phyloP scores from a whole-genome alignment of 352 stramenopile species.

The Lagenidium giganteum region DNA sequence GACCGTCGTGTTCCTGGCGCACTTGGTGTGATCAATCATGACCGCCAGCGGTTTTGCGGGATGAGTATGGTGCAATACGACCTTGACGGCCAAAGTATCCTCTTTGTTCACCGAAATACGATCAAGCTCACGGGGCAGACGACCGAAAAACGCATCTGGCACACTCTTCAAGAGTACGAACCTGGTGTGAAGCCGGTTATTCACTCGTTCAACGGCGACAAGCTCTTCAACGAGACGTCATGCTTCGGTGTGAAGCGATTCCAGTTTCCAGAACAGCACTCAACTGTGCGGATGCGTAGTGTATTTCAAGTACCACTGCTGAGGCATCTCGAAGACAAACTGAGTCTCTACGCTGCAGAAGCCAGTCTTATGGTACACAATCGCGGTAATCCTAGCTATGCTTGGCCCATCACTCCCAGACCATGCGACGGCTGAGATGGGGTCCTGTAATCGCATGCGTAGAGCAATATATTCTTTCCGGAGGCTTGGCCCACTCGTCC shows the following conservation, averaged over 20 bases:
- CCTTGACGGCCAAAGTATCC: constrained; percentile 4
- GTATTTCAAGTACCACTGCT: background rate
- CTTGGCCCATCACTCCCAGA: background rate
- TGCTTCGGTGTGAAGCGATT: constrained; percentile 64
- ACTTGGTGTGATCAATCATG: constrained; percentile 13
- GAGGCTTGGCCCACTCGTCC: too few relatives aligned
- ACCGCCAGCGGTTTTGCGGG: constrained; percentile 18
- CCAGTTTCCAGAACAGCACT: background rate
- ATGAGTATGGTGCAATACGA: constrained; percentile 30
- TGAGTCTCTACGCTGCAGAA: constrained; percentile 8
- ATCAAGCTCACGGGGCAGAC: constrained; percentile 49
- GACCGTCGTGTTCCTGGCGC: constrained; percentile 13
- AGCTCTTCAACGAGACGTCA: constrained; percentile 60
- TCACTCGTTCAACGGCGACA: constrained; percentile 49
- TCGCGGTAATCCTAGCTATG: background rate
- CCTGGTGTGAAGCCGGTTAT: constrained; percentile 21
- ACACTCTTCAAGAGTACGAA: constrained; percentile 35
- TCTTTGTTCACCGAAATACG: constrained; percentile 28
- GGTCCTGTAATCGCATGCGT: background rate
- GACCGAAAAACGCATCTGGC: constrained; percentile 31
- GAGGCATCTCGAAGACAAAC: constrained; percentile 11
- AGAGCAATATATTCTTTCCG: too few relatives aligned
- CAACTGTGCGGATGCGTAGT: constrained; percentile 1
- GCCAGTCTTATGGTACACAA: background rate
- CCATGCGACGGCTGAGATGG: background rate